phyloP scores from a whole-genome alignment of 1,139 yeast species.

The Fermentozyma sake region DNA sequence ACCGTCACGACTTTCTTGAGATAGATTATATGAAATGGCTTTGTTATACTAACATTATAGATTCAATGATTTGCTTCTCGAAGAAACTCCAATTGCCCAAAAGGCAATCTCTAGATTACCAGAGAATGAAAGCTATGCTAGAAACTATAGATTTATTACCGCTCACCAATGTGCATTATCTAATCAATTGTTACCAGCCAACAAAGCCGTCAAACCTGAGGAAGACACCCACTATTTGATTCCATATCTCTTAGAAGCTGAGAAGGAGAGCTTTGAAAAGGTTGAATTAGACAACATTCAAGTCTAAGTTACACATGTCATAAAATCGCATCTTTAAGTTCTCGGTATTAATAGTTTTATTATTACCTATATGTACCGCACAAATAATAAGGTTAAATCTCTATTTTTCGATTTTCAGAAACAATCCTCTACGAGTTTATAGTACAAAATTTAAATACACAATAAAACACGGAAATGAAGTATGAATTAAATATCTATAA shows the following conservation, averaged over 20 bases:
- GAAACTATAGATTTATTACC: slow-evolving; percentile 86
- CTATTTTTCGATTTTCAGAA: no score
- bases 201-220: slow-evolving; percentile 72
- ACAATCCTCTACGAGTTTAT: no score
- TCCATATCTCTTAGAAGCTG: slow-evolving; percentile 91
- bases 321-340: no score
- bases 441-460: no score
- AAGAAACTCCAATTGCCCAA: slow-evolving; percentile 83
- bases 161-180: slow-evolving; percentile 86
- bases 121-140: slow-evolving; percentile 75
- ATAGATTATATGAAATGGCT: neutral
- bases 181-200: slow-evolving; percentile 79
- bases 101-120: slow-evolving; percentile 88
- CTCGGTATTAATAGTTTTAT: no score
- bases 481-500: no score
- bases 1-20: no score
- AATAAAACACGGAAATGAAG: no score
- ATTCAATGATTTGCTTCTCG: slow-evolving; percentile 80
- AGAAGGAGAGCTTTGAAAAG: slow-evolving; percentile 86
- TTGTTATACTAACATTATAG: slow-evolving; percentile 25
- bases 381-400: no score
- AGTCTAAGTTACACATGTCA: slow-evolving; percentile 24
- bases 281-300: slow-evolving; percentile 79
- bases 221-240: slow-evolving; percentile 83
- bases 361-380: no score